Base-by-base conservation (phyloP, 129 eudicot genomes). In the Tagetes erecta region DNA sequence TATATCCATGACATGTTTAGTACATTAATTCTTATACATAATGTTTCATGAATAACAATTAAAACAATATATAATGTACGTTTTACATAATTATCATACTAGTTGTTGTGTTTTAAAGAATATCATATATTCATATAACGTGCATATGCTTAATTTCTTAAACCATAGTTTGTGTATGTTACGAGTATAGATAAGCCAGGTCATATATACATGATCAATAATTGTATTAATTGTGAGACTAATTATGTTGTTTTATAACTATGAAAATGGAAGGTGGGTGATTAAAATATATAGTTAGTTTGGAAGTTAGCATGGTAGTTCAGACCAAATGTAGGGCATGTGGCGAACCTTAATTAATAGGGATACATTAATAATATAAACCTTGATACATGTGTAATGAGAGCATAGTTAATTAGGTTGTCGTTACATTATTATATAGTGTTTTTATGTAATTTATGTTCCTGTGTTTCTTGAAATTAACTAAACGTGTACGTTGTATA, bases 321-420 rank as follows among this genome's bases (percentile, higher is more conserved):
- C 68, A 78, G 77, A 78, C 82, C 77, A 71, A 78, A 78, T 71
- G 82, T 71, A 50, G 82, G 72, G 72, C 77, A 78, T 71, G 77
- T 78, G 77, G 82, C 82, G 66, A 78, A 78, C 77, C 82, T 64
- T 49, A 12, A 50, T 78, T 36, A 40, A 69, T 56, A 8, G 10
- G 12, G 11, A 60, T 50, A 70, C 36, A 78, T 70, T 71, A 71
- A 50, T 71, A 71, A 50, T 9, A 41, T 59, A 53, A 51, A 51
- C 76, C 40, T 13, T 62, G 77, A 4, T 62, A 56, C 74, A 70
- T 38, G 56, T 50, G 71, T 63, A 63, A 78, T 67, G 49, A 76
- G 34, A 76, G 47, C 74, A 67, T 67, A 67, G 80, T 44, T 67
- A 67, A 74, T 44, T 76, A 53, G 74, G 74, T 53, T 55, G 80